Evolutionary conservation across 2,329 filamentous ascomycete species (phyloP), one percentile per base, ranked within the genome.

Genomic region (Hyphodiscus sp.): DNA sequence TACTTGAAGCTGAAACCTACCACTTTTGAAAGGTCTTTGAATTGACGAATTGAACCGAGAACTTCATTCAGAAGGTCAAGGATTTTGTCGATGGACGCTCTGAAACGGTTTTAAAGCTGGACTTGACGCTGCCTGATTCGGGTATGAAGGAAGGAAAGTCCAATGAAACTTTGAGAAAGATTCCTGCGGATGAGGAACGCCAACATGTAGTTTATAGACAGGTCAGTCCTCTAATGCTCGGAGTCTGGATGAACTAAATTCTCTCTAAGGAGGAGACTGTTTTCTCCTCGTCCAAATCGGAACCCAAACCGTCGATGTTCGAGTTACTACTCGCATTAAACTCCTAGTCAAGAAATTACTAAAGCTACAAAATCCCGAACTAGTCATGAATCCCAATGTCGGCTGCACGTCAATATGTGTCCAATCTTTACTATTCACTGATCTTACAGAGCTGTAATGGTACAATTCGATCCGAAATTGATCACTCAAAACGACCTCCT

Each of bases 1-100:
- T 76, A 70, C 1, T 57, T 84, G 43, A 72, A 71, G 43, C 80
- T 78, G 56, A 69, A 70, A 44, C 70, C 73, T 1, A 74, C 80
- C 1, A 75, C 77, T 3, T 67, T 81, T n/a, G 69, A 76, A 19
- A 73, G 77, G 57, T 79, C 80, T 63, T 82, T 1, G 67, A 68
- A 41, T 65, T 74, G 45, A 20, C 70, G 74, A 15, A 69, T 67
- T 51, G 65, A 68, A 9, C 68, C 13, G 73, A 78, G 20, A 61
- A 56, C 0, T 81, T 77, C 49, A 61, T 82, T 1, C 62, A 70
- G 20, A 62, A 63, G 1, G 62, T 81, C 7, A 30, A 54, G 19
- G 18, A 5, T 4, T 41, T 56, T 11, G 42, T 61, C 5, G 49
- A 54, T 23, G 52, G 50, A 15, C 51, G 41, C 47, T 47, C 18